Base-by-base conservation (phyloP, 805 yeast species). In the Candida nanaspora region DNA sequence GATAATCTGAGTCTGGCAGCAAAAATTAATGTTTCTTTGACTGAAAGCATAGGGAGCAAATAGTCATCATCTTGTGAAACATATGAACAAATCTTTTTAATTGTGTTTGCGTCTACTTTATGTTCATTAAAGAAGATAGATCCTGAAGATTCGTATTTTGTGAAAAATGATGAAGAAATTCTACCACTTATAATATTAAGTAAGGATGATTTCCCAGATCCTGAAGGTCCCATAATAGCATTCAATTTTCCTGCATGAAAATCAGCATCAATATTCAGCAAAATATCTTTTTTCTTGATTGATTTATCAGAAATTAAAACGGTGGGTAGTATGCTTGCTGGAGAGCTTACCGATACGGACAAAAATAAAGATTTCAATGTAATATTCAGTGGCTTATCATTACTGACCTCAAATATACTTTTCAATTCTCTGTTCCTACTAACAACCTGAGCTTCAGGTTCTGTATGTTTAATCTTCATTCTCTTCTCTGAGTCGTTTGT, bases 41-140 rank as follows among this genome's bases (percentile, higher is more conserved):
- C 95, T 0, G 95, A 86, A 41, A 86, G 63, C 7, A 78, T 68
- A 1, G 91, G 74, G 32, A 85, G 62, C 40, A 86, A 63, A 30
- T 84, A 79, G 46, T 78, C 80, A 54, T 86, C 95, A 48, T 82
- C 86, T 53, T 86, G 96, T 6, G 85, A 74, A 18, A 86, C 95
- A 59, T 82, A 86, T 0, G 91, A 85, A 38, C 91, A 72, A 21
- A 76, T 50, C 27, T 69, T 61, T 37, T 64, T 49, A 37, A 73
- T 50, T 50, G 66, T 53, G 2, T 46, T 38, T 13, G 39, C n/a
- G n/a, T 28, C 56, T 8, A 74, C 63, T 15, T 44, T 40, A 38
- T 50, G 35, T 52, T 65, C 43, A 46, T 76, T 75, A 40, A 79
- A 60, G 14, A 57, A 51, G 13, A 79, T 59, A 2, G 52, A 47